Base-by-base conservation (phyloP, 495 filamentous ascomycete genomes). In the Neurospora sp. region DNA sequence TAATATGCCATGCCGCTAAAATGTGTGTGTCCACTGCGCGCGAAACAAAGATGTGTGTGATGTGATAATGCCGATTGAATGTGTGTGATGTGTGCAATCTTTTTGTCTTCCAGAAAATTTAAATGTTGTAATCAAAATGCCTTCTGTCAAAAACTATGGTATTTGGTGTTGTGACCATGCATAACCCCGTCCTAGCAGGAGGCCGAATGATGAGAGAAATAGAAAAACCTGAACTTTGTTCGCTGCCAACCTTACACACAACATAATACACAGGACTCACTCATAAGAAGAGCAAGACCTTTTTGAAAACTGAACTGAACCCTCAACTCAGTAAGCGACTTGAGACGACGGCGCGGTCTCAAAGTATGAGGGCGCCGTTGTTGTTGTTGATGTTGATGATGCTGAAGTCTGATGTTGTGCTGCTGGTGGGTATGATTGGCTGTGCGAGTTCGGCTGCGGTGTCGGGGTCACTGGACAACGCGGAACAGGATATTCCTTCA, bases 401-500 rank as follows among this genome's bases (percentile, higher is more conserved):
- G 54, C 27, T 66, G 54, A 66, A 66, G 54, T 66, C 54, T 66
- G 54, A 70, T 81, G 77, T 49, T 75, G 75, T 49, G 69, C 9
- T 82, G 74, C 41, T 79, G 74, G 20, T 80, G 78, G 37, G 54
- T 73, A 38, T 78, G 76, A 27, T 73, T 39, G 70, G 54, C 75
- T 16, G 70, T 72, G 73, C 66, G 80, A 77, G 72, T 70, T 74
- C 69, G 79, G 70, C 66, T 83, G 84, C 35, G 86, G 85, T 2
- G 85, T 87, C 38, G 87, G 86, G 7, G 87, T 89, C 38, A 88
- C 85, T 0, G 87, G 87, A 74, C 87, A 86, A 41, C 86, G 82
- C 66, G 85, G 84, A 35, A 79, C 77, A 38, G 81, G 81, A 49
- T 86, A 85, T 71, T 84, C 85, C 76, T 87, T 85, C 73, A 82